These are phyloP conservation scores for Botryosphaeria dothidea DNA, from an alignment of 2,329 filamentous ascomycete genomes.

Conservation along the genomic window DNA sequence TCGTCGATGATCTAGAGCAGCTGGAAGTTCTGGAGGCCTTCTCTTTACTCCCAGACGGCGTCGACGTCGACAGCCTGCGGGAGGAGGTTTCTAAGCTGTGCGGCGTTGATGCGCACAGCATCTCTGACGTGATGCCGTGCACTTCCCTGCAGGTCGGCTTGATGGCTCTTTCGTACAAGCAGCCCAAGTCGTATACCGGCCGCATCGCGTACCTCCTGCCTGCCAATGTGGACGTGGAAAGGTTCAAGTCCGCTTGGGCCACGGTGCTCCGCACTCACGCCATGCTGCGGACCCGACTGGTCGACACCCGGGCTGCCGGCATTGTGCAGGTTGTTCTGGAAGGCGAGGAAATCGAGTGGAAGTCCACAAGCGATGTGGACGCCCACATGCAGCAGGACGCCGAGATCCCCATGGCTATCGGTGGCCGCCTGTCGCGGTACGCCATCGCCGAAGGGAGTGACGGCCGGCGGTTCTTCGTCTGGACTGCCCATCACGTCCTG, in stretches of 20 bases:
- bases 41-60: neutral
- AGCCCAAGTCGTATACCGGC: conserved; percentile 39
- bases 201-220: conserved; percentile 36
- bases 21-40: neutral
- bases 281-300: conserved; percentile 43
- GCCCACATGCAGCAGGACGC: conserved; percentile 38
- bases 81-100: conserved; percentile 40
- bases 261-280: conserved; percentile 29
- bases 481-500: conserved; percentile 37
- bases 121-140: conserved; percentile 45
- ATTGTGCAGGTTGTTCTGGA: conserved; percentile 5
- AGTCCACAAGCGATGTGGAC: conserved; percentile 20
- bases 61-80: conserved; percentile 18
- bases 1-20: neutral
- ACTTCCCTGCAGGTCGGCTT: conserved; percentile 44
- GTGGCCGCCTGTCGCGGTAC: conserved; percentile 39
- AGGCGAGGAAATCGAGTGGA: neutral
- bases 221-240: conserved; percentile 24
- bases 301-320: neutral
- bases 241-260: conserved; percentile 39
- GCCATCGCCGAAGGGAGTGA: conserved; percentile 29
- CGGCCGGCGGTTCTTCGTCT: neutral
- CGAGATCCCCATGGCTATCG: conserved; percentile 40
- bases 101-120: conserved; percentile 23
- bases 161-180: conserved; percentile 41